Percentiles rank a stretch among this genome's conserved stretches.
Conservation (phyloP, 2,329 filamentous ascomycete species). For the Nemania sp. region DNA sequence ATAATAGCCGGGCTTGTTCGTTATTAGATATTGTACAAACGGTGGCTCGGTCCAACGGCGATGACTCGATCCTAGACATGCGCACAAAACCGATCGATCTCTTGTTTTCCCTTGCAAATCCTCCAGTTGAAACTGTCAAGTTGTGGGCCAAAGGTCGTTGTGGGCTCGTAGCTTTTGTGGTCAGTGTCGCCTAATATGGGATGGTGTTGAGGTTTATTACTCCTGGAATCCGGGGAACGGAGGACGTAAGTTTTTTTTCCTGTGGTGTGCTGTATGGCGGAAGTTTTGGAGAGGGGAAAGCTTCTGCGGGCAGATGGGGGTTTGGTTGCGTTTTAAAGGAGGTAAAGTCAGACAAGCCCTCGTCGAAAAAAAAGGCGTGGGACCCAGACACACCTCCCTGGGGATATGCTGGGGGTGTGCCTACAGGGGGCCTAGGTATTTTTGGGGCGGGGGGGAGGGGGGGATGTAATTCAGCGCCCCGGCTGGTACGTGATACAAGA, state of each 20-base stretch:
- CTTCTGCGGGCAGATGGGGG: constrained; percentile 41
- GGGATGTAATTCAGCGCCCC: constrained; percentile 17
- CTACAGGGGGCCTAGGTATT: constrained; percentile 17
- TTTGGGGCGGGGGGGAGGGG: constrained; percentile 9
- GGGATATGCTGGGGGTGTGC: constrained; percentile 29
- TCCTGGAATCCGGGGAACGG: constrained; percentile 20
- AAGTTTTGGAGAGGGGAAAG: constrained; percentile 40
- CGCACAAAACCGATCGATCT: background rate
- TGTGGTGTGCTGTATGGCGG: constrained; percentile 36
- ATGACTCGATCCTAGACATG: background rate
- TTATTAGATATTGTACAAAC: background rate
- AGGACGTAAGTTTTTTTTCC: constrained; percentile 10
- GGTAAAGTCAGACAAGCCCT: constrained; percentile 24
- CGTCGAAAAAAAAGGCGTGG: constrained; percentile 19
- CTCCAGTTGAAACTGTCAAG: background rate
- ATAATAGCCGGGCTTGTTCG: background rate
- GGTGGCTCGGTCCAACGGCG: background rate
- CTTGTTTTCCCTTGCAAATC: background rate
- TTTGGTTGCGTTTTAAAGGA: constrained; percentile 44
- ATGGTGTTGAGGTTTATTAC: constrained; percentile 10
- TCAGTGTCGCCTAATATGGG: background rate
- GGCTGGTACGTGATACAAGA: constrained; percentile 24
- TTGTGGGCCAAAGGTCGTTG: background rate
- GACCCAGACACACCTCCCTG: constrained; percentile 20
- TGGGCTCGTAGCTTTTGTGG: constrained; percentile 6